A percentile compares a stretch with the other conserved stretches of the same genome.
Evolutionary conservation across 2,329 filamentous ascomycete genomes (phyloP).

Genomic region (Fusarium oligoseptatum): DNA sequence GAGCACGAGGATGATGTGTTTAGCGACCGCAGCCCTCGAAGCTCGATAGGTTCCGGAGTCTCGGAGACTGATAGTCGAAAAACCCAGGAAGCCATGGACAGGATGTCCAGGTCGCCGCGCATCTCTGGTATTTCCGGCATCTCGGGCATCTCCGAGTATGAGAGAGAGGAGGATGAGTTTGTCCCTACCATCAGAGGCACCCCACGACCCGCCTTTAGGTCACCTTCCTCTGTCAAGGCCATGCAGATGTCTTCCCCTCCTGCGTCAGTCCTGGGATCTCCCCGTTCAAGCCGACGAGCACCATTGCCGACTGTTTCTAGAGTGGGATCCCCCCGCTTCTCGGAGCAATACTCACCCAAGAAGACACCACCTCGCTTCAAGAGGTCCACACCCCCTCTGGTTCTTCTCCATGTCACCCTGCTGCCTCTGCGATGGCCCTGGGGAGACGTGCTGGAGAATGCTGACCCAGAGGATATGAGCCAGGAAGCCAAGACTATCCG

Average conservation of each 20-base stretch:
- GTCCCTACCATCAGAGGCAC: conserved; percentile 69
- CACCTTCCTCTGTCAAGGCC: conserved; percentile 76
- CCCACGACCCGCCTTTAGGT: conserved; percentile 75
- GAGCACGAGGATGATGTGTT: conserved; percentile 70
- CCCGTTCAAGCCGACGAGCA: conserved; percentile 65
- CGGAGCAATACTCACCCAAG: conserved; percentile 68
- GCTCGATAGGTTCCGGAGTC: conserved; percentile 66
- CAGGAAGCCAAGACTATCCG: conserved; percentile 64
- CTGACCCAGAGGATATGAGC: conserved; percentile 56
- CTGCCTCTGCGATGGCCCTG: conserved; percentile 78
- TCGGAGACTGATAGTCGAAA: conserved; percentile 52
- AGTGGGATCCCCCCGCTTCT: conserved; percentile 66
- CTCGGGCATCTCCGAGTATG: conserved; percentile 65
- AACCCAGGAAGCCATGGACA: conserved; percentile 51
- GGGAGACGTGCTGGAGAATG: conserved; percentile 66
- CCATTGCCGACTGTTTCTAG: conserved; percentile 65
- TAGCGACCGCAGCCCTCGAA: conserved; percentile 69
- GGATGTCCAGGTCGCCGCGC: conserved; percentile 53
- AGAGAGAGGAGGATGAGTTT: conserved; percentile 61
- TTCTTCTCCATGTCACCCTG: conserved; percentile 82
- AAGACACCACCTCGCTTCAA: conserved; percentile 71
- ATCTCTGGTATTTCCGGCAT: conserved; percentile 67
- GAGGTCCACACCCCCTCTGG: conserved; percentile 72
- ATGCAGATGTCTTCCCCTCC: conserved; percentile 80
- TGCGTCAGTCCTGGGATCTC: conserved; percentile 67